These are phyloP conservation scores for Capronia americana DNA, from an alignment of 2,329 filamentous ascomycete genomes.

Conservation along the genomic window DNA sequence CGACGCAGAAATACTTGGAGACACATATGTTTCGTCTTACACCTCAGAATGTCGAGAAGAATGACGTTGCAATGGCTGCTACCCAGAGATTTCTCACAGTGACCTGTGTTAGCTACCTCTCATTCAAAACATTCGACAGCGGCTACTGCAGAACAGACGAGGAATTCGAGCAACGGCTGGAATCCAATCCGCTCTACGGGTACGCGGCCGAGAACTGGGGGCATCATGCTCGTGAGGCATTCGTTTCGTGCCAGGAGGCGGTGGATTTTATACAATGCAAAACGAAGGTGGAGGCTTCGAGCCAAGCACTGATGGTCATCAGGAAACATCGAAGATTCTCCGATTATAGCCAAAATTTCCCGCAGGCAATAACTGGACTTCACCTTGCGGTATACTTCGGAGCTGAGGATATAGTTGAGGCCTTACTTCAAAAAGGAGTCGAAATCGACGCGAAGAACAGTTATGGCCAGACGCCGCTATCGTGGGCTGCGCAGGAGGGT, in stretches of 20 bases:
- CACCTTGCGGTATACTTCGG: conserved; percentile 42
- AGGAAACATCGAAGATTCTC: neutral
- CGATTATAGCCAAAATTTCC: conserved; percentile 6
- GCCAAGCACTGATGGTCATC: conserved; percentile 12
- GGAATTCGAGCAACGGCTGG: conserved; percentile 10
- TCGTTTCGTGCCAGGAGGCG: neutral
- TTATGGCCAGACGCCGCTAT: conserved; percentile 19
- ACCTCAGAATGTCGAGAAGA: neutral
- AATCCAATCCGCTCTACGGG: neutral
- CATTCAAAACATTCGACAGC: conserved; percentile 32
- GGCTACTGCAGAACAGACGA: conserved; percentile 4
- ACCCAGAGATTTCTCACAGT: conserved; percentile 36
- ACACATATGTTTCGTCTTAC: too few relatives aligned
- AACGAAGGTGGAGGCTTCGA: conserved; percentile 6
- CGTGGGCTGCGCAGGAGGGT: conserved; percentile 17
- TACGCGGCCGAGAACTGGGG: conserved; percentile 15
- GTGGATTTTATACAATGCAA: conserved; percentile 8
- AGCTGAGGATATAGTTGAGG: neutral
- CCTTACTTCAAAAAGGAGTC: neutral
- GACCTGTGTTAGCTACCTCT: conserved; percentile 40
- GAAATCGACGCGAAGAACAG: neutral
- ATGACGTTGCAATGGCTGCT: conserved; percentile 26
- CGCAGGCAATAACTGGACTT: conserved; percentile 35
- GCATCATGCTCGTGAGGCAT: neutral
- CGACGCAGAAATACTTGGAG: conserved; percentile 56